Base-by-base conservation (phyloP, 2,329 filamentous ascomycete genomes). In the Scytalidium lignicola region DNA sequence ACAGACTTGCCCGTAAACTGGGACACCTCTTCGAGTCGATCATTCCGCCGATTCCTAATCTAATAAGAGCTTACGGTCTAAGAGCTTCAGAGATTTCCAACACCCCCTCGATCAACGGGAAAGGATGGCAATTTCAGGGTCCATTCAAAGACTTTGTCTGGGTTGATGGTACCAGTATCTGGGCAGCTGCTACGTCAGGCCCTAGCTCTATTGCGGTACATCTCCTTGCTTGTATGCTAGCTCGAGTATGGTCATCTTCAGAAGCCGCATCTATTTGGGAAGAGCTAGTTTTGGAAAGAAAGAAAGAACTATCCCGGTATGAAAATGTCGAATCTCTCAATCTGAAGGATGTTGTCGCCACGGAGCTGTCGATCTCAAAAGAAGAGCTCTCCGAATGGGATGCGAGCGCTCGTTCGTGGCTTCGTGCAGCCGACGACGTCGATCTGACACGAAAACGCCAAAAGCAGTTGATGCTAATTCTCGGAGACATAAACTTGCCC, bases 1-100 rank as follows among this genome's bases (percentile, higher is more conserved):
- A 75, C 48, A 51, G 53, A 3, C 68, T 65, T 0, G 71, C 72
- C 2, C 53, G 69, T 17, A 64, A 61, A 28, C 62, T 75, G 0
- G 71, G 65, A 1, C 65, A 64, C 0, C 54, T 75, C 0, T 74
- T 75, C 49, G 60, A 66, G 19, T 55, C 53, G 0, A 23, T 65
- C 0, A 45, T 64, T 2, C 69, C 69, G 2, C 3, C 51, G 0
- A 67, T 48, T 1, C 48, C 49, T 8, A 22, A 57, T 3, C 44
- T 64, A 1, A 32, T 55, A 17, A 21, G 39, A 17, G 52, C 53
- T 9, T 62, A 62, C 44, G 57, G 54, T 2, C 40, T 7, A 2
- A 40, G 54, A 18, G 54, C 48, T 3, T 57, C 52, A 7, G 52
- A 58, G 22, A 57, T 58, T 12, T 44, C 43, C 7, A 20, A 2